Conservation (phyloP, 2,329 filamentous ascomycete species). For the Chlorencoelia australis region DNA sequence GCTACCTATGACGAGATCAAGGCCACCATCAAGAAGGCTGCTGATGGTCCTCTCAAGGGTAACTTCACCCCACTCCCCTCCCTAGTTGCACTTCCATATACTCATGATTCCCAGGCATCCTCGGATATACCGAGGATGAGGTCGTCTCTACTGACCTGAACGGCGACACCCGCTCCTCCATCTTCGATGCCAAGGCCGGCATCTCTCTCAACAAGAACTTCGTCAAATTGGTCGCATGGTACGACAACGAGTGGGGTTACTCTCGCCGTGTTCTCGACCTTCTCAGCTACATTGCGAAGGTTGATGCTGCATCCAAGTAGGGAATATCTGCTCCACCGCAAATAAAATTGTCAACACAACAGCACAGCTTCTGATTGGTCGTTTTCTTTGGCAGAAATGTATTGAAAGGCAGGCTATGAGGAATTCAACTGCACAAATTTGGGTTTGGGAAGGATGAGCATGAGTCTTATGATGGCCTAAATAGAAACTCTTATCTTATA, state of each 20-base stretch:
- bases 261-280: constrained; percentile 89
- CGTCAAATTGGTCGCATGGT: constrained; percentile 92
- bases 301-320: constrained; percentile 42
- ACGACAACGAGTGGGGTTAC: constrained; percentile 99
- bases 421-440: constrained; percentile 6
- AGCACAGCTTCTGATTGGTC: constrained; percentile 23
- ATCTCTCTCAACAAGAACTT: constrained; percentile 98
- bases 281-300: constrained; percentile 67
- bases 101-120: constrained; percentile 49
- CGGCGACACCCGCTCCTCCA: constrained; percentile 88
- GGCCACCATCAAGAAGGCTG: constrained; percentile 75
- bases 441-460: too few relatives aligned
- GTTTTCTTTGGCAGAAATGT: constrained; percentile 23
- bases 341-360: constrained; percentile 11
- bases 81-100: neutral
- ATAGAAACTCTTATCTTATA: too few relatives aligned
- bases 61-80: constrained; percentile 27
- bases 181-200: constrained; percentile 99
- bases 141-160: constrained; percentile 90
- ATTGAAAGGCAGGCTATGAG: constrained; percentile 25
- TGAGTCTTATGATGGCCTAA: constrained; percentile 6
- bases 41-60: constrained; percentile 81
- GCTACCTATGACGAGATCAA: constrained; percentile 91
- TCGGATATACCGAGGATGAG: constrained; percentile 95
- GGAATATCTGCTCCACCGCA: constrained; percentile 14